These are phyloP conservation scores for Corylus heterophylla DNA, from an alignment of 306 rosid genomes.

Conservation along the genomic window DNA sequence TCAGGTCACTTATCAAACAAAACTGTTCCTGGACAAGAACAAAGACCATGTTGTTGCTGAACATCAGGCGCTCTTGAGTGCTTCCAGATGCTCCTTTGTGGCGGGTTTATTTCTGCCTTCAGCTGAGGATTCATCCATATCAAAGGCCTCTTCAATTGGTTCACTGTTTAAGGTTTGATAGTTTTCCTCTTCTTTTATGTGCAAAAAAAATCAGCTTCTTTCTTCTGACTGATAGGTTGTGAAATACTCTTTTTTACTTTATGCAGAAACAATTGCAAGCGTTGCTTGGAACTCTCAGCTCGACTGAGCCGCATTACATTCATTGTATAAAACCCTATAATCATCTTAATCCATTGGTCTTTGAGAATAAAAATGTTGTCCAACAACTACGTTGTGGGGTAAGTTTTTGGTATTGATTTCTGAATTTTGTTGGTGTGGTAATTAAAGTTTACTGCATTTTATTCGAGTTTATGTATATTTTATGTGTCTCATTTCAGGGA, in stretches of 20 bases:
- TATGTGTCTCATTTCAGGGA: slow-evolving; percentile 51
- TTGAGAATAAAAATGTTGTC: slow-evolving; percentile 82
- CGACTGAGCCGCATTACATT: slow-evolving; percentile 95
- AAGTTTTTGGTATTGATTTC: slow-evolving; percentile 34
- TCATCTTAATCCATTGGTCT: slow-evolving; percentile 90
- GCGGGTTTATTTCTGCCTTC: slow-evolving; percentile 68
- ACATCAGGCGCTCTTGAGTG: slow-evolving; percentile 86
- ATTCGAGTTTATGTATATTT: slow-evolving; percentile 22
- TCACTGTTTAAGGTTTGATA: slow-evolving; percentile 84
- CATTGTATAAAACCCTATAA: slow-evolving; percentile 98
- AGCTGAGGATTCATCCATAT: slow-evolving; percentile 85
- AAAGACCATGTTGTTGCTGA: slow-evolving; percentile 99
- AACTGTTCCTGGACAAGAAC: slow-evolving; percentile 96
- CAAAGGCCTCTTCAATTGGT: slow-evolving; percentile 95
- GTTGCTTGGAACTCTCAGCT: slow-evolving; percentile 91
- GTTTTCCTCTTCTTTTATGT: slow-evolving; percentile 3
- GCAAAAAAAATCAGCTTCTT: slow-evolving; percentile 8
- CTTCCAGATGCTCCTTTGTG: slow-evolving; percentile 77
- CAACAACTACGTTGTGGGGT: slow-evolving; percentile 99
- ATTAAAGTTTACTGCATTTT: slow-evolving; percentile 17
- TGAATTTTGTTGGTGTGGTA: slow-evolving; percentile 13
- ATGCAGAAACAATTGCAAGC: slow-evolving; percentile 91
- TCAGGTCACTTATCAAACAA: slow-evolving; percentile 98
- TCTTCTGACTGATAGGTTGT: slow-evolving; percentile 30
- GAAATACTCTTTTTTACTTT: slow-evolving; percentile 33